Evolutionary conservation across 352 stramenopile genomes (phyloP), one percentile per base, ranked within the genome.

Genomic region (Phytopythium chamaehyphon): DNA sequence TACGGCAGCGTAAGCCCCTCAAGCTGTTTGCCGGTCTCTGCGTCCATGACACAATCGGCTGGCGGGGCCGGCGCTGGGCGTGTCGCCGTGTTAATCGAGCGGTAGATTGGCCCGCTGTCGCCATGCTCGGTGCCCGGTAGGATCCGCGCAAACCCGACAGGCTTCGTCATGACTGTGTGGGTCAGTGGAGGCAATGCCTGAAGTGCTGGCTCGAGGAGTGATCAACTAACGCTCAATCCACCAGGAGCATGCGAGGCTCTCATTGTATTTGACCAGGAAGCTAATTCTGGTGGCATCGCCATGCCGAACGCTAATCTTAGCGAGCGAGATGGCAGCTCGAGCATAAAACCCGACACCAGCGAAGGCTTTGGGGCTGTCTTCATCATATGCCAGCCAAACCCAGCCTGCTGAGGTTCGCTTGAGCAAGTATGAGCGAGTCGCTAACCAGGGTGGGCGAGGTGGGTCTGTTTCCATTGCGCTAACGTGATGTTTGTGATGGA

Each of bases 51-150:
- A 31, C 16, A 12, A 26, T 22, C 33, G 24, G 24, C 5, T 10
- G 44, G 26, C 12, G 6, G 21, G 0, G 12, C 10, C 12, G 47
- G 33, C 26, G 38, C 33, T 21, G 33, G 47, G 21, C 35, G 6
- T 16, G 47, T 16, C 9, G 69, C n/a, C 1, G 55, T 6, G 26
- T 60, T 28, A 22, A 76, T 51, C 0, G 70, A 66, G 11, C 76
- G 76, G 50, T 87, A 65, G 47, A 84, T 81, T 0, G 71, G 28
- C 0, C 69, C 63, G 15, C 79, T 75, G 18, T 59, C 62, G 2
- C 55, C 55, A 2, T 59, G 62, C 46, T 84, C 73, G 7, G 69
- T 81, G 15, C 76, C 76, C 15, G 57, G 38, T 3, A 86, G 40
- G 36, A 76, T 61, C 36, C 61, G 65, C 12, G 69, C 82, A 47